Base-by-base conservation (phyloP, 2,329 filamentous ascomycete species). In the Lachnellula occidentalis region DNA sequence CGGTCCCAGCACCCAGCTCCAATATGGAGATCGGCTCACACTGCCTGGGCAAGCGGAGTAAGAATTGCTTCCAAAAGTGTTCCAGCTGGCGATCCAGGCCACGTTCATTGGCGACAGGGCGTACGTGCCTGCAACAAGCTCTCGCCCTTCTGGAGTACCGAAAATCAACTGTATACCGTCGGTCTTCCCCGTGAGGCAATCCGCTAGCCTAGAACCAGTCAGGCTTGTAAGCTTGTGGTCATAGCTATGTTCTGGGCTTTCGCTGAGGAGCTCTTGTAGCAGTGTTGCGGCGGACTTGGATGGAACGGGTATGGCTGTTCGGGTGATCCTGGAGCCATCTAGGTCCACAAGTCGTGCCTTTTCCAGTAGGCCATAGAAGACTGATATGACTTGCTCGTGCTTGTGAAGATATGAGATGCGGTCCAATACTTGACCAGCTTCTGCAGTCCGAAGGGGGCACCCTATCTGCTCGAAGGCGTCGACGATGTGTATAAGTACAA, bases 1-100 rank as follows among this genome's bases (percentile, higher is more conserved):
- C 75, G 2, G 73, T 74, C 9, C 74, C 74, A 0, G 69, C 73
- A 0, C 75, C 74, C 9, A 77, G 57, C 58, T 77, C 73, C 48
- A 78, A 66, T 34, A 78, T 72, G 2, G 66, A 64, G 17, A 75
- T 55, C 2, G 55, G 45, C 4, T 37, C 48, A 6, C 36, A 34
- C n/a, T 37, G 15, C 5, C 34, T 51, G 5, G 51, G 48, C 2
- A 55, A 17, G 15, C 27, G 51, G 9, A 22, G 12, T 3, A 49
- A 15, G 2, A 58, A 27, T 17, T 45, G 34, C 12, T 39, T 36
- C 15, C 59, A 14, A 7, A 68, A 58, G 12, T 52, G 37, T 27
- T 48, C 49, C 42, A 60, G 45, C 22, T 56, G 58, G 45, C 34
- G 36, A 51, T 24, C 24, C 41, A 45, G 5, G 50, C 36, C 15